Evolutionary conservation across 2,329 filamentous ascomycete genomes (phyloP).

Genomic region (Neophaeococcomyces aloes): DNA sequence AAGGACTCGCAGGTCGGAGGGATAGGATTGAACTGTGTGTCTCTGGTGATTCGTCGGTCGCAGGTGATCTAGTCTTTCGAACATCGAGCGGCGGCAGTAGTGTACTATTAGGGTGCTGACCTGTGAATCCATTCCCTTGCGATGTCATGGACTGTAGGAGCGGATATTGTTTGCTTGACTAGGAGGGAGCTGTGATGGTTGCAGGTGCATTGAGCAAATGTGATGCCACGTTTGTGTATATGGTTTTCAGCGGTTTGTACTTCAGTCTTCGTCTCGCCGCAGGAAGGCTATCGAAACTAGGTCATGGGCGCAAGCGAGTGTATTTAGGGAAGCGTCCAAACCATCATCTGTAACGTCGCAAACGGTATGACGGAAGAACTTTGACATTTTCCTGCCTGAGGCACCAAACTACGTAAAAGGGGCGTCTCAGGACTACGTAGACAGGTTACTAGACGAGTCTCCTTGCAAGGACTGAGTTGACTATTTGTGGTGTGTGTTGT

Average conservation of each 20-base stretch:
- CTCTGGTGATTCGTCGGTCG: conserved; percentile 41
- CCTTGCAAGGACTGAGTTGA: too few species aligned
- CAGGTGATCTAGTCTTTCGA: conserved; percentile 48
- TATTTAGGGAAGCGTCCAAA: too few species aligned
- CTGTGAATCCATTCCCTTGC: conserved; percentile 19
- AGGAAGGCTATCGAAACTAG: background rate
- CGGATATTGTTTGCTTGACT: background rate
- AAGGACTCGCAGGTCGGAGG: conserved; percentile 51
- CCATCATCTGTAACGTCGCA: too few species aligned
- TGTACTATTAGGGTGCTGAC: conserved; percentile 12
- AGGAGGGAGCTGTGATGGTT: background rate
- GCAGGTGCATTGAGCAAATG: conserved; percentile 4
- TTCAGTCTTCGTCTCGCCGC: background rate
- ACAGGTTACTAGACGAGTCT: too few species aligned
- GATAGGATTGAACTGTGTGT: conserved; percentile 46
- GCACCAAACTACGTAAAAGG: too few species aligned
- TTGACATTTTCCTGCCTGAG: too few species aligned
- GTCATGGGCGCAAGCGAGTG: too few species aligned
- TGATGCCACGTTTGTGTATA: too few species aligned
- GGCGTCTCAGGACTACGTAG: too few species aligned
- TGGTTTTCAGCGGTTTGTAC: conserved; percentile 5
- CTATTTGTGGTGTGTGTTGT: too few species aligned
- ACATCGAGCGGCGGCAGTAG: conserved; percentile 50
- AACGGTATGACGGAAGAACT: too few species aligned
- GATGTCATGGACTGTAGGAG: conserved; percentile 21